These are phyloP conservation scores for Ceratocystis colombiana DNA, from an alignment of 2,329 filamentous ascomycete species.

Conservation along the genomic window DNA sequence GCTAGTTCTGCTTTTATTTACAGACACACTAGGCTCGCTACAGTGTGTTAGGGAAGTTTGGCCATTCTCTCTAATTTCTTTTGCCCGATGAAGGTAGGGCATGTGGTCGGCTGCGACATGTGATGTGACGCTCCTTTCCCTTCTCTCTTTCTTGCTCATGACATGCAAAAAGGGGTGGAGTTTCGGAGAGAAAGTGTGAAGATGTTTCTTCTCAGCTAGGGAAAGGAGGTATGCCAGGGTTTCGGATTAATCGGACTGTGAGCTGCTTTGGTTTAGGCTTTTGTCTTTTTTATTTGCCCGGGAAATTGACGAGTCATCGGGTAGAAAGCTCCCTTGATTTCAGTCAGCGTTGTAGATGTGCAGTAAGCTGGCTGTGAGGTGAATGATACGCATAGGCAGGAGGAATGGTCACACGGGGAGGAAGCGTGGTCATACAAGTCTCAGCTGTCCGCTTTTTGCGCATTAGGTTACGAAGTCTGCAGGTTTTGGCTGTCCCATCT, in stretches of 20 bases:
- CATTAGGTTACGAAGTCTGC: neutral
- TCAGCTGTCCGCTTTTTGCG: neutral
- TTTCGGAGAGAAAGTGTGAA: neutral
- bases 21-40: too few species aligned
- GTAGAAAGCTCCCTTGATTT: neutral
- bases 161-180: neutral
- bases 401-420: neutral
- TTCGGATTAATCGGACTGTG: neutral
- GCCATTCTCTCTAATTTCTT: too few species aligned
- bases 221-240: neutral
- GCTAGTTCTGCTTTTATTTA: too few species aligned
- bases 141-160: slow-evolving; percentile 4
- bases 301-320: neutral
- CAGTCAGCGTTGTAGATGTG: neutral
- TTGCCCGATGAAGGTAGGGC: slow-evolving; percentile 4
- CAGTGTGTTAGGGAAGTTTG: too few species aligned
- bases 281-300: too few species aligned
- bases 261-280: neutral
- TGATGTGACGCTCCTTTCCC: neutral
- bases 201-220: neutral
- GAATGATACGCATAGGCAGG: neutral
- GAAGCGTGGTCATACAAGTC: neutral
- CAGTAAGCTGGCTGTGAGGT: neutral
- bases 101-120: neutral
- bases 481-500: neutral